A percentile compares a stretch with the other conserved stretches of the same genome.
Conservation (phyloP, 179 eudicot genomes). For the Drosera spatulata region DNA sequence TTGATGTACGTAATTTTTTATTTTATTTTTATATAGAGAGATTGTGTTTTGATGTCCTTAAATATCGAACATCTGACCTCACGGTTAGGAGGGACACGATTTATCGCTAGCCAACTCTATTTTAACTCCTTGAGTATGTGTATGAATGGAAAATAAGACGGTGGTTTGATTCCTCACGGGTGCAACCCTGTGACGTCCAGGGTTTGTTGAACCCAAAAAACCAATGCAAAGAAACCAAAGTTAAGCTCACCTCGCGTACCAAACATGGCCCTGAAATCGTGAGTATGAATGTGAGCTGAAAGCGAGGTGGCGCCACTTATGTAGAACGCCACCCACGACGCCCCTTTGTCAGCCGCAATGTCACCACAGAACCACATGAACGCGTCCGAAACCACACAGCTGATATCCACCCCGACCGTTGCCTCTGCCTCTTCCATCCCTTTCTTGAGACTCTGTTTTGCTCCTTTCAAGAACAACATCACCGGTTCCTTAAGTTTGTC, state of each 20-base stretch:
- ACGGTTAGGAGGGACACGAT: no score
- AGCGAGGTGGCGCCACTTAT: constrained; percentile 32
- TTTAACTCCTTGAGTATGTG: no score
- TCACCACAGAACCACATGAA: constrained; percentile 52
- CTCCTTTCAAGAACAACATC: constrained; percentile 18
- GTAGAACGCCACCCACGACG: constrained; percentile 50
- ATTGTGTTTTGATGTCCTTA: no score
- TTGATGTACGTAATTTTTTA: no score
- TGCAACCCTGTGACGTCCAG: no score
- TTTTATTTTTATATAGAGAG: no score
- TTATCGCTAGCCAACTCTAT: no score
- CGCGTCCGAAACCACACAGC: constrained; percentile 39
- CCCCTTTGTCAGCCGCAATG: constrained; percentile 34
- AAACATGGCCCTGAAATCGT: constrained; percentile 21
- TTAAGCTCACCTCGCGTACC: constrained; percentile 5
- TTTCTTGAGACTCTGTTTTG: constrained; percentile 16
- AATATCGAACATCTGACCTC: no score
- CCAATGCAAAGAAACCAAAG: no score
- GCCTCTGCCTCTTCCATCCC: constrained; percentile 31
- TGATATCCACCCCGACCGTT: constrained; percentile 27
- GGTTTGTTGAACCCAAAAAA: no score
- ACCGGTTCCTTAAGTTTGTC: constrained; percentile 11
- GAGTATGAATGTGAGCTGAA: constrained; percentile 41
- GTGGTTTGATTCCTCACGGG: no score
- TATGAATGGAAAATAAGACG: no score